These are phyloP conservation scores for Macrophomina tecta DNA, from an alignment of 2,329 filamentous ascomycete genomes.

Conservation along the genomic window DNA sequence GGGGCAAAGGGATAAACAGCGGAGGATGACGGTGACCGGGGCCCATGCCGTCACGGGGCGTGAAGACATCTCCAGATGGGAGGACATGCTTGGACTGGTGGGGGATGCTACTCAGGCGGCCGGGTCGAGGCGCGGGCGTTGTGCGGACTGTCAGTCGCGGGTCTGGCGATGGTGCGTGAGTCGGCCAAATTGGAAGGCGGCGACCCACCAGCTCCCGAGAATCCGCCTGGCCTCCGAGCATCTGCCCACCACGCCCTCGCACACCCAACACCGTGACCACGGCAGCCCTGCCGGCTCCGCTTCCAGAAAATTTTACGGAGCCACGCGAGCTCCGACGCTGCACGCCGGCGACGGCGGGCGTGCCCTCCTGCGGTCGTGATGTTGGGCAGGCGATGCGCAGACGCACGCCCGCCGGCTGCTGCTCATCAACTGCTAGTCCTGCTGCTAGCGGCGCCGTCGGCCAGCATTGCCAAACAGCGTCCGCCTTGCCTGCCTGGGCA, in stretches of 20 bases:
- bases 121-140: constrained; percentile 23
- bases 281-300: constrained; percentile 11
- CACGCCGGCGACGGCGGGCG: not conserved
- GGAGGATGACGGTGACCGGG: constrained; percentile 25
- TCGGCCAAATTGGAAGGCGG: constrained; percentile 4
- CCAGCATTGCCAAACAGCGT: not conserved
- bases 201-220: constrained; percentile 24
- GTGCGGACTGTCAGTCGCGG: constrained; percentile 20
- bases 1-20: constrained; percentile 18
- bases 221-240: constrained; percentile 18
- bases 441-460: not conserved
- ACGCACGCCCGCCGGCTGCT: not conserved
- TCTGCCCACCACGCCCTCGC: constrained; percentile 18
- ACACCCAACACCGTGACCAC: not conserved
- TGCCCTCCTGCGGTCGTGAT: not conserved
- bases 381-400: not conserved
- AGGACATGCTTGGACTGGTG: constrained; percentile 10
- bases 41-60: constrained; percentile 24
- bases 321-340: not conserved
- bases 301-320: not conserved
- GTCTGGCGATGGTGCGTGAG: constrained; percentile 19
- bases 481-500: constrained; percentile 12
- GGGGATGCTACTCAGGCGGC: constrained; percentile 27
- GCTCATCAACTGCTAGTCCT: not conserved
- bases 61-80: constrained; percentile 27